Base-by-base conservation (phyloP, 2,329 filamentous ascomycete species). In the Drechmeria coniospora region DNA sequence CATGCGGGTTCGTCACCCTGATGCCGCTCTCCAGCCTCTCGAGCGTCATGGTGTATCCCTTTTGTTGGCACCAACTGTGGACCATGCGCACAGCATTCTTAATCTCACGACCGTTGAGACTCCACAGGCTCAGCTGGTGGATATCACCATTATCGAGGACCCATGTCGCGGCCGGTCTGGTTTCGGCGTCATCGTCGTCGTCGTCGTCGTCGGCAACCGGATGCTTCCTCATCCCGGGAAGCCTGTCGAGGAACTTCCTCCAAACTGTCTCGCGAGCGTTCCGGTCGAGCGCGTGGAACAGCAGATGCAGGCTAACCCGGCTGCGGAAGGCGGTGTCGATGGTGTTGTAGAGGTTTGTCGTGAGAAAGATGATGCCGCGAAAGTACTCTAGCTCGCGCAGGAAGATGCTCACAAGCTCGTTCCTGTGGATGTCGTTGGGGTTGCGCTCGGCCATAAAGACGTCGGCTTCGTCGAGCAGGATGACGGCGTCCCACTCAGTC, bases 391-490 rank as follows among this genome's bases (percentile, higher is more conserved):
- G 48, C 45, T 59, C 56, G 13, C 54, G 49, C 14, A 61, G 44
- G 35, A 63, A 61, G 34, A 61, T 60, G 29, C 53, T 57, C 4
- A 63, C 57, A 4, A 67, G 47, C 26, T 57, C 61, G 39, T 68
- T 68, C 11, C 61, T 51, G 21, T 49, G 47, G 10, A 67, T 52
- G 35, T 67, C 56, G 21, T 51, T 49, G 21, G 52, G 50, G 28
- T 57, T 48, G 4, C 63, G 53, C 42, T 56, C 49, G 1, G 57
- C 56, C 43, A 68, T 56, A 42, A 65, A 68, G 2, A 68, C 59
- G 33, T 67, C 64, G 6, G 62, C 61, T 43, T 67, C 63, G 35
- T 67, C 63, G 3, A 68, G 53, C 4, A 69, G 47, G 13, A 68
- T 43, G 6, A 68, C 56, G 7, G 59, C 61, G 14, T 58, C 53